These are phyloP conservation scores for Strobilomyces echinocephalus DNA, from an alignment of 768 basidiomycete genomes.

Conservation along the genomic window DNA sequence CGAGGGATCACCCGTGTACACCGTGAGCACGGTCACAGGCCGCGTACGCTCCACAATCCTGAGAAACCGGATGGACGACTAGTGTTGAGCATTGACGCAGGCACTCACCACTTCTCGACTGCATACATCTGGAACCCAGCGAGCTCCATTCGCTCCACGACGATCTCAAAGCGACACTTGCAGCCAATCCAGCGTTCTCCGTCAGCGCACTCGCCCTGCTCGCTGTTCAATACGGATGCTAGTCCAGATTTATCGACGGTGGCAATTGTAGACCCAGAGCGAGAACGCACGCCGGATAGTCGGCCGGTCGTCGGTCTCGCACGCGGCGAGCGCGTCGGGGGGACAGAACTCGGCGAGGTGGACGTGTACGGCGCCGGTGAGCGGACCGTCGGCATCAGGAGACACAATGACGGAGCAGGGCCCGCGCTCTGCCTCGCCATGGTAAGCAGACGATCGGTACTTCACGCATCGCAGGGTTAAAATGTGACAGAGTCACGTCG, in stretches of 20 bases:
- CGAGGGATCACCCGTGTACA: constrained; percentile 70
- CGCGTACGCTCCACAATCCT: constrained; percentile 69
- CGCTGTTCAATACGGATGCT: constrained; percentile 3
- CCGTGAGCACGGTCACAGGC: constrained; percentile 57
- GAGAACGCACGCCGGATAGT: constrained; percentile 30
- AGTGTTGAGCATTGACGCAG: not conserved
- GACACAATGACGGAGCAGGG: constrained; percentile 10
- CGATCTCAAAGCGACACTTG: constrained; percentile 46
- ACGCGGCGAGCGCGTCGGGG: constrained; percentile 22
- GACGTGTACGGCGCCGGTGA: constrained; percentile 9
- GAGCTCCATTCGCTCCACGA: constrained; percentile 42
- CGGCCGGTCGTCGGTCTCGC: constrained; percentile 21
- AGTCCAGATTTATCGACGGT: constrained; percentile 15
- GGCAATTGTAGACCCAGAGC: constrained; percentile 29
- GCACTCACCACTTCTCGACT: constrained; percentile 74
- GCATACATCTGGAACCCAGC: constrained; percentile 78
- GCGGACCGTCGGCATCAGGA: constrained; percentile 34
- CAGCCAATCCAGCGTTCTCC: constrained; percentile 42
- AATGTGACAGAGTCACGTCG: constrained; percentile 13
- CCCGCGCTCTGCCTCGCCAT: constrained; percentile 18
- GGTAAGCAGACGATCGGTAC: not conserved
- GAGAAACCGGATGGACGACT: not conserved
- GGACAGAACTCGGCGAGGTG: constrained; percentile 9
- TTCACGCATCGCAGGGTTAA: not conserved
- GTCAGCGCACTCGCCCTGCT: constrained; percentile 14